These are phyloP conservation scores for Balansia obtecta DNA, from an alignment of 2,329 filamentous ascomycete species.

Conservation along the genomic window DNA sequence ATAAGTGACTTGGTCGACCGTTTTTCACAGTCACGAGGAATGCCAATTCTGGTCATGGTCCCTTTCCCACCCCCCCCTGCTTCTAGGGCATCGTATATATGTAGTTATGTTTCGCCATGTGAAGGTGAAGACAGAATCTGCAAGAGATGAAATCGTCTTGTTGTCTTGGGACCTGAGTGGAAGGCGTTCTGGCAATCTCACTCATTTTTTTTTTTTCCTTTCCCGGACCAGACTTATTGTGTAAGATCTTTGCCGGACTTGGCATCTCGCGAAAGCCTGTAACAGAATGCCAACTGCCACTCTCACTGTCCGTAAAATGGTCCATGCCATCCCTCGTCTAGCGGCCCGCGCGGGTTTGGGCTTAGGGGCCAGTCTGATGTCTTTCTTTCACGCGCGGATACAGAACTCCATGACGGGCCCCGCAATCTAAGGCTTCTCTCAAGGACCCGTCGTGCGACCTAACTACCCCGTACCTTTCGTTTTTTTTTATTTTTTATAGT, in stretches of 20 bases:
- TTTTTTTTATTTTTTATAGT: too few relatives aligned
- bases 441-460: too few relatives aligned
- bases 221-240: too few relatives aligned
- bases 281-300: not conserved
- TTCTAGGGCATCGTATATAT: not conserved
- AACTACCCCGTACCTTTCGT: too few relatives aligned
- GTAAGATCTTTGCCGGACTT: not conserved
- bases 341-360: not conserved
- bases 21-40: not conserved
- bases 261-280: not conserved
- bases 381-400: not conserved
- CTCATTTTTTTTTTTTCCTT: too few relatives aligned
- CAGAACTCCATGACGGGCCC: too few relatives aligned
- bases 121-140: too few relatives aligned
- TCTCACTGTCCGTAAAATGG: not conserved
- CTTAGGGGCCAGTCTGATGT: not conserved
- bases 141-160: too few relatives aligned
- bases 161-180: too few relatives aligned
- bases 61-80: not conserved
- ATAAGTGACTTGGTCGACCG: not conserved
- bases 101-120: not conserved
- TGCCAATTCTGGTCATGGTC: not conserved
- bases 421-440: too few relatives aligned
- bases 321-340: not conserved
- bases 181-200: too few relatives aligned